A percentile compares a stretch with the other conserved stretches of the same genome.
Conservation (phyloP, 805 yeast genomes). For the Candida hispaniensis region DNA sequence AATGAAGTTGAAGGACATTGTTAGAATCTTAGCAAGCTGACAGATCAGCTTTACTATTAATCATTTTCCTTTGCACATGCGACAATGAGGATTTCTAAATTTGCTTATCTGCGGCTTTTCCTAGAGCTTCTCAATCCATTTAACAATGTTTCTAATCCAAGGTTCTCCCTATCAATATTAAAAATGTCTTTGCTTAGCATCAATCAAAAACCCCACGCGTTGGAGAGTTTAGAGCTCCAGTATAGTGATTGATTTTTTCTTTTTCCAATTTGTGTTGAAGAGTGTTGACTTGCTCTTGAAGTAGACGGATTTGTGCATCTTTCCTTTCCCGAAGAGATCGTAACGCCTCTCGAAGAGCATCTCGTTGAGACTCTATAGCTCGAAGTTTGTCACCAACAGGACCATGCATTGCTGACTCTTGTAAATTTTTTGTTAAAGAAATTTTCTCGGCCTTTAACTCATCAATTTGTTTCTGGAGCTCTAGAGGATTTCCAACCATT, state of each 20-base stretch:
- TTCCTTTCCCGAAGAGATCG: slow-evolving; percentile 33
- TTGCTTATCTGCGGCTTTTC: no score
- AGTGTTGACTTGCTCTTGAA: slow-evolving; percentile 24
- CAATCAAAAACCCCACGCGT: neutral
- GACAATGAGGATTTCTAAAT: no score
- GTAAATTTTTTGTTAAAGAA: slow-evolving; percentile 25
- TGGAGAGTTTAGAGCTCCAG: no score
- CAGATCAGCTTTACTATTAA: no score
- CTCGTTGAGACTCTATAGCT: slow-evolving; percentile 29
- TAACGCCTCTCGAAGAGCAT: slow-evolving; percentile 32
- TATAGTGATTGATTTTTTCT: slow-evolving; percentile 20
- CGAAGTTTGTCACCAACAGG: slow-evolving; percentile 30
- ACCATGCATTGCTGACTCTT: slow-evolving; percentile 26
- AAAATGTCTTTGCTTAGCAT: no score
- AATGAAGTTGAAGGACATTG: no score
- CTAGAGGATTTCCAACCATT: slow-evolving; percentile 24
- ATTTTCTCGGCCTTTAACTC: slow-evolving; percentile 28
- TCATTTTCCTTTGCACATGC: no score
- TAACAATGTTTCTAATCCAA: no score
- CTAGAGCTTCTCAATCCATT: no score
- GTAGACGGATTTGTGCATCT: slow-evolving; percentile 29
- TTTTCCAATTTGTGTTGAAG: slow-evolving; percentile 25
- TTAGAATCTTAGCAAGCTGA: no score
- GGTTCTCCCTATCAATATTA: no score
- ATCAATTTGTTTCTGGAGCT: slow-evolving; percentile 26